A percentile compares a stretch with the other conserved stretches of the same genome.
Evolutionary conservation across 257 asterid genomes (phyloP).

Genomic region (Lycium ferocissimum): DNA sequence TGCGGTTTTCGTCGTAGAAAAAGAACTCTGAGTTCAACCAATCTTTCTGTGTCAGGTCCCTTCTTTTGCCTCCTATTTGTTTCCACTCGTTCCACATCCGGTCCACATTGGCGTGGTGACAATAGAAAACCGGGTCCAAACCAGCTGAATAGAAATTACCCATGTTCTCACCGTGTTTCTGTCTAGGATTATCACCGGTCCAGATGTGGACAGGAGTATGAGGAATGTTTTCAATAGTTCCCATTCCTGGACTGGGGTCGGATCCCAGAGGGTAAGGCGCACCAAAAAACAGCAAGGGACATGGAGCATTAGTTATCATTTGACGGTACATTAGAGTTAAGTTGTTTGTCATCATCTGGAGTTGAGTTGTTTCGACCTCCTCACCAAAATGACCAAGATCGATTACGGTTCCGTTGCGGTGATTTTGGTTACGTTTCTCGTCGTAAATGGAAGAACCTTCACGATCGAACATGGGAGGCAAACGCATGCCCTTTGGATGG

Average conservation of each 20-base stretch:
- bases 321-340: conserved; percentile 34
- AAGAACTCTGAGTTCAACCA: no score
- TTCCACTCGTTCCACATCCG: no score
- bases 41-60: no score
- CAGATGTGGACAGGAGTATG: conserved; percentile 33
- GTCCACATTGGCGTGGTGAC: no score
- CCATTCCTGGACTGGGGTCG: conserved; percentile 23
- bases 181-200: no score
- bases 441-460: background rate
- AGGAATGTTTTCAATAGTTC: conserved; percentile 35
- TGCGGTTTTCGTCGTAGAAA: no score
- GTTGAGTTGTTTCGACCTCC: background rate
- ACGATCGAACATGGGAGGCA: conserved; percentile 33
- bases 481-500: conserved; percentile 34
- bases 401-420: conserved; percentile 11
- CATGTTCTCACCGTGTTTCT: no score
- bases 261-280: background rate
- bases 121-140: no score
- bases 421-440: conserved; percentile 28
- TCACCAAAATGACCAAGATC: conserved; percentile 14
- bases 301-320: conserved; percentile 32
- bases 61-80: no score
- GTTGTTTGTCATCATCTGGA: conserved; percentile 13
- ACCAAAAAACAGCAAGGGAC: conserved; percentile 22
- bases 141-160: no score